phyloP scores from a whole-genome alignment of 2,329 filamentous ascomycete genomes.

The Hypoxylon sp. region DNA sequence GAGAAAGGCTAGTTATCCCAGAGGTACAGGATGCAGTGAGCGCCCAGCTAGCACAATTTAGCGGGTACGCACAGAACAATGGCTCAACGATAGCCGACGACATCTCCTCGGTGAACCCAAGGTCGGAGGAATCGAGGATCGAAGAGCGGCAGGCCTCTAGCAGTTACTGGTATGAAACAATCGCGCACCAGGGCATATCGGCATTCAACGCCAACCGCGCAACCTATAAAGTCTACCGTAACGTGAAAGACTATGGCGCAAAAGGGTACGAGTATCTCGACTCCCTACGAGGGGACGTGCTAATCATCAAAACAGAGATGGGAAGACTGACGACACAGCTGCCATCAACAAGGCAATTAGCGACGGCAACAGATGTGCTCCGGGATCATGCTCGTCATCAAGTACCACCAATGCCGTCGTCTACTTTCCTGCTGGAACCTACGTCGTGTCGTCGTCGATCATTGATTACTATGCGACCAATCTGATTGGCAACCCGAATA shows the following conservation, averaged over 20 bases:
- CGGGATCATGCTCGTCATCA: slow-evolving; percentile 45
- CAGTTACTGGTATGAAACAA: slow-evolving; percentile 51
- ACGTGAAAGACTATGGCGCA: slow-evolving; percentile 56
- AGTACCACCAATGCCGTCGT: slow-evolving; percentile 50
- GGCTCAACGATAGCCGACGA: slow-evolving; percentile 6
- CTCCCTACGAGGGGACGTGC: not conserved
- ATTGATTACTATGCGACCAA: slow-evolving; percentile 84
- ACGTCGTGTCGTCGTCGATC: slow-evolving; percentile 77
- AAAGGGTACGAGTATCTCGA: slow-evolving; percentile 41
- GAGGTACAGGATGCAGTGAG: slow-evolving; percentile 42
- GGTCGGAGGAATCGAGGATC: slow-evolving; percentile 16
- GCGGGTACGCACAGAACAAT: slow-evolving; percentile 35
- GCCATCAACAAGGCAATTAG: slow-evolving; percentile 55
- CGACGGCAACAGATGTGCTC: slow-evolving; percentile 47
- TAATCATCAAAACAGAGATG: slow-evolving; percentile 41
- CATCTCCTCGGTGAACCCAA: not conserved
- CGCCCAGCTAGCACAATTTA: slow-evolving; percentile 42
- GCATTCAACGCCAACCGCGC: slow-evolving; percentile 51
- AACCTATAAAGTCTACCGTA: slow-evolving; percentile 54
- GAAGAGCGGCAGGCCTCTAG: slow-evolving; percentile 36
- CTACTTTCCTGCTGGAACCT: slow-evolving; percentile 67
- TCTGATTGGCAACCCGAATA: slow-evolving; percentile 62
- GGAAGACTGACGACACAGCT: slow-evolving; percentile 52
- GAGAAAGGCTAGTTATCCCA: slow-evolving; percentile 44
- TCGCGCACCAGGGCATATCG: slow-evolving; percentile 53